Evolutionary conservation across 2,329 filamentous ascomycete species (phyloP).

Genomic region (Stachybotrys echinatus): DNA sequence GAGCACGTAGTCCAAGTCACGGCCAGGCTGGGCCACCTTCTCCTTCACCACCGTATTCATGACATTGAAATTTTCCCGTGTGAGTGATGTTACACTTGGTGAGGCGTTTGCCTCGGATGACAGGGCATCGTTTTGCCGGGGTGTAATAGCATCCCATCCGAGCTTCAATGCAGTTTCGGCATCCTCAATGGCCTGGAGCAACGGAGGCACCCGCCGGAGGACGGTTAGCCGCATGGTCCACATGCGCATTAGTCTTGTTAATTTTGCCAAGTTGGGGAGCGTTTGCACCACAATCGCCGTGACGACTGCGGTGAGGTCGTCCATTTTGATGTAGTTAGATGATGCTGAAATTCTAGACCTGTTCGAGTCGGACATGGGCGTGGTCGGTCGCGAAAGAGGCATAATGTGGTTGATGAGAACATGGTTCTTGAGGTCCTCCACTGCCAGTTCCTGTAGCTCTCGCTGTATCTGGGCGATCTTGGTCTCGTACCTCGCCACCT

Average conservation of each 20-base stretch:
- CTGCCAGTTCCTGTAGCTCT: constrained; percentile 63
- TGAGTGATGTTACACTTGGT: constrained; percentile 20
- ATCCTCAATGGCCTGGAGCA: constrained; percentile 62
- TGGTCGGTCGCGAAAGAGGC: constrained; percentile 36
- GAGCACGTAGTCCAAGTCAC: constrained; percentile 75
- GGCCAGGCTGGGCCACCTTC: constrained; percentile 66
- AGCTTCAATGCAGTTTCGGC: constrained; percentile 59
- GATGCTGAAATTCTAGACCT: constrained; percentile 34
- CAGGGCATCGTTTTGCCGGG: constrained; percentile 14
- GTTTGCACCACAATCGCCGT: constrained; percentile 89
- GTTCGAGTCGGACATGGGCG: constrained; percentile 25
- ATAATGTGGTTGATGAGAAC: constrained; percentile 77
- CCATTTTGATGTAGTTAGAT: constrained; percentile 64
- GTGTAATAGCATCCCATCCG: constrained; percentile 59
- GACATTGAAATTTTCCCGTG: constrained; percentile 45
- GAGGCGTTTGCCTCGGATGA: constrained; percentile 9
- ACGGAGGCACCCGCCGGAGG: constrained; percentile 64
- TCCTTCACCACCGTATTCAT: constrained; percentile 60
- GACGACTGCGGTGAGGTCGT: constrained; percentile 84
- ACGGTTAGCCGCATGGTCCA: constrained; percentile 78
- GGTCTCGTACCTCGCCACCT: constrained; percentile 63
- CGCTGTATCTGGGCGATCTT: constrained; percentile 69
- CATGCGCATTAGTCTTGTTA: constrained; percentile 66
- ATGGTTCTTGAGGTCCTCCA: constrained; percentile 86
- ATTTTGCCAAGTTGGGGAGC: constrained; percentile 70